A percentile compares a stretch with the other conserved stretches of the same genome.
phyloP scores from a whole-genome alignment of 306 rosid species.

The Boehmeria nivea region DNA sequence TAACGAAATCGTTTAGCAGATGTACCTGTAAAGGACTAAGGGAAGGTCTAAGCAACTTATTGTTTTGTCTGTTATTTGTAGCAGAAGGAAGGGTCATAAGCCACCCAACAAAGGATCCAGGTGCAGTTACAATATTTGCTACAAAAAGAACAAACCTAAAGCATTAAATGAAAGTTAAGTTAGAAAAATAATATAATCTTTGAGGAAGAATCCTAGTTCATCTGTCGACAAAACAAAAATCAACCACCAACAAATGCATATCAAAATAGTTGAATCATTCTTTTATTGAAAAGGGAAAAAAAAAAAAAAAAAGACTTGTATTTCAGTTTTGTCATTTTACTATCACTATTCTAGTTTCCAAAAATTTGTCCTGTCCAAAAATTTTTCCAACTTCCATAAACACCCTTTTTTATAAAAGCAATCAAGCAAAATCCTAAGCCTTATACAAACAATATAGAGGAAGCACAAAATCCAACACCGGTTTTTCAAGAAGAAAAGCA shows the following conservation, averaged over 20 bases:
- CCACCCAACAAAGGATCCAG: slow-evolving; percentile 69
- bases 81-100: slow-evolving; percentile 47
- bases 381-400: no score
- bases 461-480: background rate
- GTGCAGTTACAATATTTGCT: slow-evolving; percentile 66
- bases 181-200: background rate
- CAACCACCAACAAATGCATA: background rate
- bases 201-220: background rate
- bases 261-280: no score
- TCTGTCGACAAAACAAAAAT: background rate
- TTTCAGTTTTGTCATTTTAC: no score
- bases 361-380: no score
- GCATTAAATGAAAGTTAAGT: background rate
- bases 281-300: no score
- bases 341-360: no score
- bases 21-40: slow-evolving; percentile 74
- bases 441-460: background rate
- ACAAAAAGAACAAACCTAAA: slow-evolving; percentile 27
- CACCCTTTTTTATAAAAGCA: no score
- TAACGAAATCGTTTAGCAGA: slow-evolving; percentile 16
- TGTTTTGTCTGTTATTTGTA: slow-evolving; percentile 32
- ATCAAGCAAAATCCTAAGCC: no score
- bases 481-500: slow-evolving; percentile 12
- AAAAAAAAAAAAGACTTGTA: no score
- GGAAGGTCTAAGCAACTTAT: slow-evolving; percentile 39